A percentile compares a stretch with the other conserved stretches of the same genome.
Evolutionary conservation across 176 grass and related monocot species (phyloP).

Genomic region (Urochloa ruziziensis): DNA sequence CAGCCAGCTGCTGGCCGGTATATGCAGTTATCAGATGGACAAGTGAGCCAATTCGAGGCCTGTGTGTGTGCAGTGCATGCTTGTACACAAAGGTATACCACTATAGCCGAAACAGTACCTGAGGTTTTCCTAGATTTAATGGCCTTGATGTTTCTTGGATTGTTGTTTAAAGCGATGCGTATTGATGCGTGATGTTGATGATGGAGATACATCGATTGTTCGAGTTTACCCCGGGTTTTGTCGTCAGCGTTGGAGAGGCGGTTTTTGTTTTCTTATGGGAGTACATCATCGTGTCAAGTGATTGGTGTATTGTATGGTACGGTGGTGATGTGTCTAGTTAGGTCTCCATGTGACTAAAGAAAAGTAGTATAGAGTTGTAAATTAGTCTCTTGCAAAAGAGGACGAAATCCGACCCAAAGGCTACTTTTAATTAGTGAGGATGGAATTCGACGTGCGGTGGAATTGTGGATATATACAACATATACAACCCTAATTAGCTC

Average conservation of each 20-base stretch:
- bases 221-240: too few relatives aligned
- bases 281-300: background rate
- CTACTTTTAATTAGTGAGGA: too few relatives aligned
- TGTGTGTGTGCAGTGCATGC: slow-evolving; percentile 20
- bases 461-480: too few relatives aligned
- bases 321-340: background rate
- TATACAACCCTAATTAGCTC: too few relatives aligned
- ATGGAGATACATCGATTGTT: background rate
- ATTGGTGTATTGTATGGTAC: too few relatives aligned
- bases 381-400: too few relatives aligned
- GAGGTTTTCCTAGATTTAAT: background rate
- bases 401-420: too few relatives aligned
- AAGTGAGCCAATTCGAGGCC: slow-evolving; percentile 3
- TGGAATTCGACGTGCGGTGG: too few relatives aligned
- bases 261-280: too few relatives aligned
- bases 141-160: background rate
- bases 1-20: background rate
- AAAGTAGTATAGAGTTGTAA: too few relatives aligned
- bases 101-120: too few relatives aligned
- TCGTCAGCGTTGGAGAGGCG: too few relatives aligned
- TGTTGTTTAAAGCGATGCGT: background rate
- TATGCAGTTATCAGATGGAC: background rate
- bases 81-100: slow-evolving; percentile 14
- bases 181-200: background rate
- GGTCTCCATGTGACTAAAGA: background rate